Percentiles rank a stretch among this genome's conserved stretches.
phyloP scores from a whole-genome alignment of 306 rosid species.

The Cucumis sativus region DNA sequence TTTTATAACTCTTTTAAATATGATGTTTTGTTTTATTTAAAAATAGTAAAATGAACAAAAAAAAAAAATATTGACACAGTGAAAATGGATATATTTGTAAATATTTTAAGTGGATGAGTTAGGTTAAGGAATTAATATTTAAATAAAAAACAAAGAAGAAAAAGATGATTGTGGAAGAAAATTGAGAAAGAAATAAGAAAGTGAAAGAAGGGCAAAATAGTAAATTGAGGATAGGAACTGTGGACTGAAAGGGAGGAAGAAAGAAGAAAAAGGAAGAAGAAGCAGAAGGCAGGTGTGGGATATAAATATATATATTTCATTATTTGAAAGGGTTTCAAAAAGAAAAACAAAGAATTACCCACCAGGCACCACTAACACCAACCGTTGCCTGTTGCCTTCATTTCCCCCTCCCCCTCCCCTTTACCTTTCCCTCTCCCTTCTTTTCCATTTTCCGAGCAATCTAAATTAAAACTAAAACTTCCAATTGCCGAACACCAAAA shows the following conservation, averaged over 20 bases:
- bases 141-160: background rate
- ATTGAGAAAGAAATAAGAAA: background rate
- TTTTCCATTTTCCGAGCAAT: background rate
- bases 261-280: constrained; percentile 21
- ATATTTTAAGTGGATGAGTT: no score
- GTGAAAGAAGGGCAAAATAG: constrained; percentile 12
- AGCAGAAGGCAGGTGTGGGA: constrained; percentile 15
- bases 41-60: no score
- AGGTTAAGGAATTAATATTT: background rate
- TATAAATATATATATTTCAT: constrained; percentile 7
- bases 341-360: constrained; percentile 14
- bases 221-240: constrained; percentile 10
- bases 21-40: no score
- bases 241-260: constrained; percentile 16
- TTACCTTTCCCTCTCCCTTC: background rate
- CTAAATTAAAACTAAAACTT: background rate
- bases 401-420: no score
- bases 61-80: no score
- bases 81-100: no score
- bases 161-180: background rate
- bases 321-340: constrained; percentile 8
- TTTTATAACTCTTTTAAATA: no score
- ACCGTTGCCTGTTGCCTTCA: constrained; percentile 32
- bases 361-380: constrained; percentile 11
- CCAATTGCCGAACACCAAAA: background rate